These are phyloP conservation scores for Hypoxylon sp. DNA, from an alignment of 2,329 filamentous ascomycete genomes.

Conservation along the genomic window DNA sequence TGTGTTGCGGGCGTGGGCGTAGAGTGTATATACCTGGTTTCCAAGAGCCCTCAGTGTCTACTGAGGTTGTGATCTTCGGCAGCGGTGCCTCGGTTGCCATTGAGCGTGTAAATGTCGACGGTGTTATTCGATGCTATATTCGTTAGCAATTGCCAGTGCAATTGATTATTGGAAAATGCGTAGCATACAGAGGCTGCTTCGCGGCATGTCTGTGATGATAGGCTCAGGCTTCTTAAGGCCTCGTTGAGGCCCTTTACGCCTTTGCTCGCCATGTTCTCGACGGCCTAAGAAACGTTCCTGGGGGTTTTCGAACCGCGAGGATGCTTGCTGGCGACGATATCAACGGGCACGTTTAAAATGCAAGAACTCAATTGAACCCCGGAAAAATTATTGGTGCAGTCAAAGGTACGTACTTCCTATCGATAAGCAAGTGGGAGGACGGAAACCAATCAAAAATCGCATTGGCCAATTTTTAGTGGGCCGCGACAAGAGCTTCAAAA, in stretches of 20 bases:
- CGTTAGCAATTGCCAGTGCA: constrained; percentile 27
- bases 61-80: constrained; percentile 57
- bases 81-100: constrained; percentile 69
- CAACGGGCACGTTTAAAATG: neutral
- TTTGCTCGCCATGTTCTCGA: constrained; percentile 62
- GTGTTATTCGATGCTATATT: constrained; percentile 50
- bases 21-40: constrained; percentile 59
- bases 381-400: constrained; percentile 50
- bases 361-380: constrained; percentile 32
- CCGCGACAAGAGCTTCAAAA: constrained; percentile 36
- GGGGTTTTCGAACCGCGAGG: neutral
- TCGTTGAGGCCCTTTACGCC: constrained; percentile 66
- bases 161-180: constrained; percentile 24
- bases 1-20: neutral
- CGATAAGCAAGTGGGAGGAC: constrained; percentile 31
- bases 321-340: constrained; percentile 17
- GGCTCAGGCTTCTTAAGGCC: constrained; percentile 66
- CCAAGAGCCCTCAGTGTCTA: constrained; percentile 56
- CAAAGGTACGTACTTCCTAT: constrained; percentile 34
- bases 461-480: constrained; percentile 31
- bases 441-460: constrained; percentile 22
- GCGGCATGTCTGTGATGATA: constrained; percentile 63
- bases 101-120: constrained; percentile 63
- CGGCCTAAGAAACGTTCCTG: constrained; percentile 35
- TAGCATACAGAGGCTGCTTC: constrained; percentile 52